These are phyloP conservation scores for Aspergillus luchuensis DNA, from an alignment of 2,329 filamentous ascomycete genomes.

Conservation along the genomic window DNA sequence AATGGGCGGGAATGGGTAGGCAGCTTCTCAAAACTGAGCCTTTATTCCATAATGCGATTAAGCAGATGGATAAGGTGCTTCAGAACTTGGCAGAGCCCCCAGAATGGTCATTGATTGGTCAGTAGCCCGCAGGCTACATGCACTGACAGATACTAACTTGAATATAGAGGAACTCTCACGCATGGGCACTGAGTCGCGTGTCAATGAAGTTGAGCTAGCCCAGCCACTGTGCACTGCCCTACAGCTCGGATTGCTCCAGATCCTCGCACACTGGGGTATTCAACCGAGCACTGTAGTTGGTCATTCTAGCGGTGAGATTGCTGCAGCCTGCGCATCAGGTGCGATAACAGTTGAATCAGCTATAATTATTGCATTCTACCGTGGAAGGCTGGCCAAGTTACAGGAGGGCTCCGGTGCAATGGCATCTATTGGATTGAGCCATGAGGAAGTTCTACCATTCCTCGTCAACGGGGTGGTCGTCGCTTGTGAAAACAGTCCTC, in stretches of 20 bases:
- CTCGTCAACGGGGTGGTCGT: conserved; percentile 14
- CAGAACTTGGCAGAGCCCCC: not conserved
- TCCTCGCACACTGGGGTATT: conserved; percentile 29
- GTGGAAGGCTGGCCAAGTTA: conserved; percentile 18
- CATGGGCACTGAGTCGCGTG: not conserved
- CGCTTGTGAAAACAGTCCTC: conserved; percentile 21
- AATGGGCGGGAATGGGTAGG: conserved; percentile 38
- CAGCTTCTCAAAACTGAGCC: conserved; percentile 19
- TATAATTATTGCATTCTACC: conserved; percentile 25
- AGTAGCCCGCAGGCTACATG: not conserved
- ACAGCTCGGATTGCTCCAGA: conserved; percentile 35
- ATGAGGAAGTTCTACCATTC: conserved; percentile 6
- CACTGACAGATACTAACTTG: conserved; percentile 8
- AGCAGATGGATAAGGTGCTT: too few species aligned
- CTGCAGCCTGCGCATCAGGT: conserved; percentile 41
- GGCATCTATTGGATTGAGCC: conserved; percentile 25
- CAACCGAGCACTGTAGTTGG: conserved; percentile 29
- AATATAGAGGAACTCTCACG: conserved; percentile 4
- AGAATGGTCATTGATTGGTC: not conserved
- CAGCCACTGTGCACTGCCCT: conserved; percentile 35
- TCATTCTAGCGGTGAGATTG: conserved; percentile 42
- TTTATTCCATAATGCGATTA: too few species aligned
- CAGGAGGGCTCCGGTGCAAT: conserved; percentile 19
- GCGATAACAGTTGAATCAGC: conserved; percentile 21
- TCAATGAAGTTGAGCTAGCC: conserved; percentile 30